Conservation (phyloP, 306 rosid species). For the Dryas octopetala region DNA sequence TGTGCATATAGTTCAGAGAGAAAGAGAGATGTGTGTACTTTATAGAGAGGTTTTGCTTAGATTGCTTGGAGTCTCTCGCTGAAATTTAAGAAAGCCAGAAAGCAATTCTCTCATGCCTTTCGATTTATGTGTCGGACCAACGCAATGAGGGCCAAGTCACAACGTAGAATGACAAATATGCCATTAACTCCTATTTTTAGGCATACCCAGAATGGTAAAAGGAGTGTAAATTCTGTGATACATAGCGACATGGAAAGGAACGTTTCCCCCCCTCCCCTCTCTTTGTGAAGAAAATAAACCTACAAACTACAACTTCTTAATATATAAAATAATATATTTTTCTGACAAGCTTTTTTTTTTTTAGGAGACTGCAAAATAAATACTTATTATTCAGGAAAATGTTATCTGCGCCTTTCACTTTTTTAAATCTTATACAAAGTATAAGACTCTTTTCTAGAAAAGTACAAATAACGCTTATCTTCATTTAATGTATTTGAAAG, state of each 20-base stretch:
- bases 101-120: slow-evolving; percentile 15
- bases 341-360: no score
- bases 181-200: not conserved
- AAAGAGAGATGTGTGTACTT: not conserved
- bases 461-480: no score
- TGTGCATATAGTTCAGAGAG: not conserved
- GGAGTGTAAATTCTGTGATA: not conserved
- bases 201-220: not conserved
- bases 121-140: slow-evolving; percentile 15
- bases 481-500: not conserved
- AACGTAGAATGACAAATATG: slow-evolving; percentile 7
- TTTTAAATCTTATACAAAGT: no score
- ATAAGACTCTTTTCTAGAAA: no score
- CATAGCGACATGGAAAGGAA: not conserved
- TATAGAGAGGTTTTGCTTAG: not conserved
- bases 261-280: not conserved
- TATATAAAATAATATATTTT: no score
- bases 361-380: no score
- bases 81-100: slow-evolving; percentile 2
- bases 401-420: no score
- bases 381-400: no score
- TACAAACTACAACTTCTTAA: not conserved
- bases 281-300: not conserved
- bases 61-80: slow-evolving; percentile 12
- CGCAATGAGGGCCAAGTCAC: slow-evolving; percentile 7